Evolutionary conservation across 1,284 basidiomycete species (phyloP).

Genomic region (Trametes versicolor): DNA sequence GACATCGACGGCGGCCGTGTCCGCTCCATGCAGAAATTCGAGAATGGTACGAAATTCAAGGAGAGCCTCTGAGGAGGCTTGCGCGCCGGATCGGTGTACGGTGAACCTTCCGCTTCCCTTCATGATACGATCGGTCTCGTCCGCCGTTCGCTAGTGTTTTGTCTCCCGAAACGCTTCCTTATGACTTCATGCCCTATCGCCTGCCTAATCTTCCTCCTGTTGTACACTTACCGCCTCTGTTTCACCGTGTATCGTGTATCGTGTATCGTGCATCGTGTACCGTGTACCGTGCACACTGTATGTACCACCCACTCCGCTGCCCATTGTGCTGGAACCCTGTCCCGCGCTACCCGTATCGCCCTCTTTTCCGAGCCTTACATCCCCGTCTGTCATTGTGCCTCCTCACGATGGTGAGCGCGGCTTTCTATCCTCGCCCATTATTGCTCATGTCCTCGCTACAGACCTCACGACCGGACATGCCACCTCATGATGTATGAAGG

Average conservation of each 20-base stretch:
- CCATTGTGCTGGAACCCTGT: background rate
- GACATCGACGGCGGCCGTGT: constrained; percentile 25
- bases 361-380: background rate
- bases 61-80: constrained; percentile 30
- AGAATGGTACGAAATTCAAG: constrained; percentile 46
- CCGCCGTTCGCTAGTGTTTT: background rate
- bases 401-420: background rate
- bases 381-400: background rate
- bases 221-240: background rate
- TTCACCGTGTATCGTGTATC: constrained; percentile 1
- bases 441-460: background rate
- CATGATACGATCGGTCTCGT: background rate
- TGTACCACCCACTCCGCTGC: background rate
- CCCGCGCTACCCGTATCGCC: background rate
- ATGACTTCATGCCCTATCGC: background rate
- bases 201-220: background rate
- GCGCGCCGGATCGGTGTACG: background rate
- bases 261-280: constrained; percentile 3
- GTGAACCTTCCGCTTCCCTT: background rate
- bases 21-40: constrained; percentile 43
- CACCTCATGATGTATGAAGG: background rate
- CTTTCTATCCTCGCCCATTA: background rate
- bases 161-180: background rate
- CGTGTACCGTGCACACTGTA: background rate
- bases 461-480: background rate